Conservation (phyloP, 2,329 filamentous ascomycete species). For the Fusarium sp. region DNA sequence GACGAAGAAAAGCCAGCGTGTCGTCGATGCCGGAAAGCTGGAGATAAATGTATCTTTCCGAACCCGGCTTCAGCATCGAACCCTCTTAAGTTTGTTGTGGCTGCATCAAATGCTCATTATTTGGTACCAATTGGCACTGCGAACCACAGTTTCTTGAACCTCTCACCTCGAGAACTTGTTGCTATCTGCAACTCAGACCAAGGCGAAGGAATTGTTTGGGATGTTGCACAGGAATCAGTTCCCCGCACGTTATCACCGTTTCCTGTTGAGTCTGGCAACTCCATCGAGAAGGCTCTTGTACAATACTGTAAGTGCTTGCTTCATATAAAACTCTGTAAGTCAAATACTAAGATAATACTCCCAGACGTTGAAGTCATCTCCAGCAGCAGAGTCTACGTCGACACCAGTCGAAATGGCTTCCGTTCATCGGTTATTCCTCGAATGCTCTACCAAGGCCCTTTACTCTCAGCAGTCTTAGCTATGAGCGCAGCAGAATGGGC, state of each 20-base stretch:
- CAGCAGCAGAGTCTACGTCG: slow-evolving; percentile 44
- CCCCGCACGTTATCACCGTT: slow-evolving; percentile 30
- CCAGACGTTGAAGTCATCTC: slow-evolving; percentile 43
- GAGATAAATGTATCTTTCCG: slow-evolving; percentile 41
- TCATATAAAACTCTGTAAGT: too few relatives aligned
- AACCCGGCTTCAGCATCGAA: slow-evolving; percentile 32
- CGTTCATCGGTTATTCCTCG: slow-evolving; percentile 43
- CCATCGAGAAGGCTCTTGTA: slow-evolving; percentile 36
- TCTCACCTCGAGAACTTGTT: slow-evolving; percentile 35
- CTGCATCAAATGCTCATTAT: slow-evolving; percentile 31
- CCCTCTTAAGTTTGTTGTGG: slow-evolving; percentile 42
- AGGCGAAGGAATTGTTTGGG: background rate
- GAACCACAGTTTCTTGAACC: slow-evolving; percentile 34
- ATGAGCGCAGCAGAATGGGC: slow-evolving; percentile 47
- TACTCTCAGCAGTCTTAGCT: slow-evolving; percentile 41
- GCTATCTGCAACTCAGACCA: slow-evolving; percentile 9
- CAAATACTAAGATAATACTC: slow-evolving; percentile 11
- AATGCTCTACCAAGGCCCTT: slow-evolving; percentile 33
- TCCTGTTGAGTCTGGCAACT: slow-evolving; percentile 1
- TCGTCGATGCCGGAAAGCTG: slow-evolving; percentile 26
- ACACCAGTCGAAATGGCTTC: slow-evolving; percentile 40
- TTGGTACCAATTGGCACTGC: slow-evolving; percentile 14
- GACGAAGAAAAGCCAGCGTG: slow-evolving; percentile 51
- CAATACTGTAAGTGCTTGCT: slow-evolving; percentile 40
- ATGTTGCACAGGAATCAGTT: background rate